Conservation (phyloP, 768 basidiomycete species). For the Collybiopsis confluens region DNA sequence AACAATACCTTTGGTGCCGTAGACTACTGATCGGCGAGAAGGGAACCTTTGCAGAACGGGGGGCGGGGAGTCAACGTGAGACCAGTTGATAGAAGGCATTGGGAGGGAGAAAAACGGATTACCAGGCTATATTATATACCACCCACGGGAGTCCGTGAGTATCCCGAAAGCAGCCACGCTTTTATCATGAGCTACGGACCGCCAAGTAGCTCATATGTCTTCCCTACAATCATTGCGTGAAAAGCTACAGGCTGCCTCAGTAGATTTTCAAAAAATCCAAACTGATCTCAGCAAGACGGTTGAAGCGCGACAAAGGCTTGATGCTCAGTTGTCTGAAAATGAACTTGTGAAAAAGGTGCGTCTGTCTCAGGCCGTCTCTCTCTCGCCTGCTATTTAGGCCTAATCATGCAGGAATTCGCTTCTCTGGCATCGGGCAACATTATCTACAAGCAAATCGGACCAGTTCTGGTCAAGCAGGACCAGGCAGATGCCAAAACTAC, state of each 20-base stretch:
- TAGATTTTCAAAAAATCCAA: constrained; percentile 81
- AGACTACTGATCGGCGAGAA: constrained; percentile 83
- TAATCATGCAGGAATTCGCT: constrained; percentile 66
- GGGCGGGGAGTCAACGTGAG: constrained; percentile 65
- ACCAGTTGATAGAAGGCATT: constrained; percentile 42
- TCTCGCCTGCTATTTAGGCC: not conserved
- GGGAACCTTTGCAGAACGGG: constrained; percentile 66
- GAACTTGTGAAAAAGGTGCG: constrained; percentile 85
- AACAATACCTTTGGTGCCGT: constrained; percentile 83
- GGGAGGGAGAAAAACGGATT: constrained; percentile 7
- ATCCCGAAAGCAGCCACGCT: not conserved
- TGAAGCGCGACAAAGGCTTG: constrained; percentile 81
- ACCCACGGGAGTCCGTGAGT: not conserved
- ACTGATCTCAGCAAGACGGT: constrained; percentile 66
- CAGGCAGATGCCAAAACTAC: constrained; percentile 81
- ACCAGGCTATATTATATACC: not conserved
- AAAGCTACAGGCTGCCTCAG: constrained; percentile 62
- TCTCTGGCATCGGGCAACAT: constrained; percentile 68
- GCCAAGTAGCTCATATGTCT: not conserved
- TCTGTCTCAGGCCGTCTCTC: not conserved
- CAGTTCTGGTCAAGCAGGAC: constrained; percentile 88
- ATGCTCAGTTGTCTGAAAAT: constrained; percentile 88
- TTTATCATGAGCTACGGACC: not conserved
- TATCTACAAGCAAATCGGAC: constrained; percentile 89
- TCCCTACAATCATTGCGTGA: constrained; percentile 40